Evolutionary conservation across 495 filamentous ascomycete genomes (phyloP).

Genomic region (Neurospora sublineolata): DNA sequence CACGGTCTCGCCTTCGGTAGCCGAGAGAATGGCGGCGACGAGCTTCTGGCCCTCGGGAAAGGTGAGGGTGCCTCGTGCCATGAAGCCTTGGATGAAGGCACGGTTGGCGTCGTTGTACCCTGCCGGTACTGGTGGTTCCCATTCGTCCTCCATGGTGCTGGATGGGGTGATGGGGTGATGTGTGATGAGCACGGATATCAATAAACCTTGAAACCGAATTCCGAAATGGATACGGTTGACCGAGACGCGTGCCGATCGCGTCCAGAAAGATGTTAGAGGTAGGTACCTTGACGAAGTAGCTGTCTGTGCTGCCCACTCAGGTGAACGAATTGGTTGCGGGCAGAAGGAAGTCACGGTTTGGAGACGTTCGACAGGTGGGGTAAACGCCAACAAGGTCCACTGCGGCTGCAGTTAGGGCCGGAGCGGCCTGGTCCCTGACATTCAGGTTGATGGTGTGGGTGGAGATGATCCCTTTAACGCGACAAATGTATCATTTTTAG

Average conservation of each 20-base stretch:
- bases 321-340: not conserved
- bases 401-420: not conserved
- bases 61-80: slow-evolving; percentile 65
- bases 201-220: not conserved
- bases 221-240: not conserved
- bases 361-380: not conserved
- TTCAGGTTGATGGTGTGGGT: not conserved
- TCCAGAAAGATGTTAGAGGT: not conserved
- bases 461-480: no score
- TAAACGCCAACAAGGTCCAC: not conserved
- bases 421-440: not conserved
- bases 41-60: slow-evolving; percentile 59
- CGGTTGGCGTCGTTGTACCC: slow-evolving; percentile 56
- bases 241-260: not conserved
- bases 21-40: slow-evolving; percentile 61
- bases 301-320: not conserved
- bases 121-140: slow-evolving; percentile 17
- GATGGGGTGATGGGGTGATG: not conserved
- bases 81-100: slow-evolving; percentile 87
- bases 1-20: slow-evolving; percentile 20
- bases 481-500: no score
- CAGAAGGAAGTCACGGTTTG: not conserved
- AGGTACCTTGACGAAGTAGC: not conserved
- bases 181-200: not conserved
- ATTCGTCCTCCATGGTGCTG: slow-evolving; percentile 15